Conservation (phyloP, 73 alveolate species). For the Stentor coeruleus region DNA sequence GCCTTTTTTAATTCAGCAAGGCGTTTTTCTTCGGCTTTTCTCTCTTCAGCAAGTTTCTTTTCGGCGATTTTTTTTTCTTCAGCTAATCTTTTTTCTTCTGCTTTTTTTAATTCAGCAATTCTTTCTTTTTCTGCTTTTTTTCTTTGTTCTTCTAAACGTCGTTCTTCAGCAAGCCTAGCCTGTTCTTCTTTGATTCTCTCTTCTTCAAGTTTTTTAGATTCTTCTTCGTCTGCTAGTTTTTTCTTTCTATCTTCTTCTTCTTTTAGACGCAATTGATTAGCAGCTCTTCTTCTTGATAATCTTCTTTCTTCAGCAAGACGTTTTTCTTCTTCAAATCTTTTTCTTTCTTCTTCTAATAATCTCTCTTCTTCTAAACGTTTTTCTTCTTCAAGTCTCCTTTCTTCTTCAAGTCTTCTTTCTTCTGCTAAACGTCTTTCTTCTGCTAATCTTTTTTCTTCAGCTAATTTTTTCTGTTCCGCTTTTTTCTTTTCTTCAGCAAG, state of each 20-base stretch:
- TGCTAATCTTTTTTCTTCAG: not conserved
- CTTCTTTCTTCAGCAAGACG: not conserved
- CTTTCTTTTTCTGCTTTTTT: not conserved
- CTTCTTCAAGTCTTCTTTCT: not conserved
- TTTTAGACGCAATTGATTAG: too few species aligned
- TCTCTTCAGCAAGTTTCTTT: not conserved
- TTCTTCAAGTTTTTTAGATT: not conserved
- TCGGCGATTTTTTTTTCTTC: not conserved
- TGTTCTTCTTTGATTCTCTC: not conserved
- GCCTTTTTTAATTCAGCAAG: not conserved
- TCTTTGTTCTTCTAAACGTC: not conserved
- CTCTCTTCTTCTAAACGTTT: not conserved
- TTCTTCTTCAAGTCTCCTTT: not conserved
- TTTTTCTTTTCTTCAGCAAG: too few species aligned
- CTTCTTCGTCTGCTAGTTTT: not conserved
- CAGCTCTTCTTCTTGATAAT: too few species aligned
- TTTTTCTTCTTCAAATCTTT: not conserved
- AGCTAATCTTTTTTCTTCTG: not conserved
- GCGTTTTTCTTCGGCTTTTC: not conserved
- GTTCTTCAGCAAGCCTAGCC: not conserved
- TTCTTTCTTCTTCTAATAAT: not conserved
- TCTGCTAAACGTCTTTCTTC: not conserved
- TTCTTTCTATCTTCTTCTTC: not conserved
- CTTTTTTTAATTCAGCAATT: not conserved
- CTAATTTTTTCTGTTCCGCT: not conserved